A percentile compares a stretch with the other conserved stretches of the same genome.
Conservation (phyloP, 1,284 basidiomycete genomes). For the Austroboletus rostrupii region DNA sequence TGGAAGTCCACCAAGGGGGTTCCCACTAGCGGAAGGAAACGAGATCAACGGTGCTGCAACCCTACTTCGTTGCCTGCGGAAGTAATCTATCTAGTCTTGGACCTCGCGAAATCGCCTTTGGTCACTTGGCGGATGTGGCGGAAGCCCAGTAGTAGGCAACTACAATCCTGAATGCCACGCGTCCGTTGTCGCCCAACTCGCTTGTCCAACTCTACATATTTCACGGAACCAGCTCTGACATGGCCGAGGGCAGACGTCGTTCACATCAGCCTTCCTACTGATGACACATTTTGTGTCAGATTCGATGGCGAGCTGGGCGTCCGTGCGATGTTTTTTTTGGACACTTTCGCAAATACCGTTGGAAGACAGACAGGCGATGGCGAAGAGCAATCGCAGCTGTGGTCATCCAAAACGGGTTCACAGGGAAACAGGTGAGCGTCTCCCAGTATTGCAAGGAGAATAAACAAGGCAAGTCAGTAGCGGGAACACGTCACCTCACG, state of each 20-base stretch:
- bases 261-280: slow-evolving; percentile 18
- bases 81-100: slow-evolving; percentile 9
- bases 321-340: slow-evolving; percentile 41
- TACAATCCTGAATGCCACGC: slow-evolving; percentile 7
- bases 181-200: slow-evolving; percentile 19
- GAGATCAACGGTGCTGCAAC: neutral
- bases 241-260: slow-evolving; percentile 3
- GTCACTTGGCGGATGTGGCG: slow-evolving; percentile 7
- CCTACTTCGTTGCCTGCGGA: slow-evolving; percentile 19
- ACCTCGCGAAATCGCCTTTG: slow-evolving; percentile 9
- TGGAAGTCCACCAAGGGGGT: slow-evolving; percentile 22
- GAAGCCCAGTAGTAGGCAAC: slow-evolving; percentile 2
- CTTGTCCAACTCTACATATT: slow-evolving; percentile 13
- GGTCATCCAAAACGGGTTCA: slow-evolving; percentile 32
- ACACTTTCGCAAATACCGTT: slow-evolving; percentile 37
- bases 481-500: slow-evolving; percentile 46
- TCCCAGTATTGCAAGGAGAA: neutral
- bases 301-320: slow-evolving; percentile 5
- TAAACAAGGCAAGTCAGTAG: too few species aligned
- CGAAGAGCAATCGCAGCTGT: slow-evolving; percentile 41
- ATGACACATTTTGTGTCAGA: slow-evolving; percentile 20
- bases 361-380: slow-evolving; percentile 48
- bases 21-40: slow-evolving; percentile 9
- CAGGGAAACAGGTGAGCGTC: slow-evolving; percentile 14
- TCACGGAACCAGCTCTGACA: slow-evolving; percentile 1